Evolutionary conservation across 2,329 filamentous ascomycete species (phyloP).

Genomic region (Penicillium sp.): DNA sequence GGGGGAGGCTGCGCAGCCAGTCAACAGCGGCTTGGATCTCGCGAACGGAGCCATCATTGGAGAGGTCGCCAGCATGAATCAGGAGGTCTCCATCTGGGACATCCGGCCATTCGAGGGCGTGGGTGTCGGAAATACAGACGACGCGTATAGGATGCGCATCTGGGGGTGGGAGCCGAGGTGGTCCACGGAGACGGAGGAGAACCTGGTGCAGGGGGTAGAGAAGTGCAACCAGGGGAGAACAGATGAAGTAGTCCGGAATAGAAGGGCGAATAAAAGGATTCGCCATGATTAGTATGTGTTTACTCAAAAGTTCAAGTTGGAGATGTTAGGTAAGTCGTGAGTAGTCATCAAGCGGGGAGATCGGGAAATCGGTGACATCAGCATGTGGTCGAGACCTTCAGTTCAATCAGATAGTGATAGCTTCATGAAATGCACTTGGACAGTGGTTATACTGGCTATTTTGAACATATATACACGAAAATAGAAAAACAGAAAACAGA

Average conservation of each 20-base stretch:
- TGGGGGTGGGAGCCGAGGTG: slow-evolving; percentile 59
- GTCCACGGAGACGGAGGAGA: slow-evolving; percentile 66
- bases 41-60: slow-evolving; percentile 66
- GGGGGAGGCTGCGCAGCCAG: slow-evolving; percentile 74
- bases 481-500: too few species aligned
- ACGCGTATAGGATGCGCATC: slow-evolving; percentile 63
- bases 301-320: neutral
- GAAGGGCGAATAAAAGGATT: slow-evolving; percentile 52
- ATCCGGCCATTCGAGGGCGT: slow-evolving; percentile 55
- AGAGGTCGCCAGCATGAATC: slow-evolving; percentile 86
- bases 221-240: slow-evolving; percentile 66
- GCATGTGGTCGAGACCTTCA: slow-evolving; percentile 3
- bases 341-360: slow-evolving; percentile 9
- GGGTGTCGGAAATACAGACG: slow-evolving; percentile 89
- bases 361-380: slow-evolving; percentile 15
- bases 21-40: slow-evolving; percentile 82
- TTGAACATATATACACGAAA: too few species aligned
- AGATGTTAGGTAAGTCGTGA: neutral
- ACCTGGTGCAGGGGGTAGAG: slow-evolving; percentile 63
- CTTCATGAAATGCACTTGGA: neutral
- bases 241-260: slow-evolving; percentile 62
- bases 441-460: too few species aligned
- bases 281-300: slow-evolving; percentile 27
- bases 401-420: neutral
- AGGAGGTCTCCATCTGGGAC: slow-evolving; percentile 75